Evolutionary conservation across 2,329 filamentous ascomycete genomes (phyloP).

Genomic region (Colletotrichum cuscutae): DNA sequence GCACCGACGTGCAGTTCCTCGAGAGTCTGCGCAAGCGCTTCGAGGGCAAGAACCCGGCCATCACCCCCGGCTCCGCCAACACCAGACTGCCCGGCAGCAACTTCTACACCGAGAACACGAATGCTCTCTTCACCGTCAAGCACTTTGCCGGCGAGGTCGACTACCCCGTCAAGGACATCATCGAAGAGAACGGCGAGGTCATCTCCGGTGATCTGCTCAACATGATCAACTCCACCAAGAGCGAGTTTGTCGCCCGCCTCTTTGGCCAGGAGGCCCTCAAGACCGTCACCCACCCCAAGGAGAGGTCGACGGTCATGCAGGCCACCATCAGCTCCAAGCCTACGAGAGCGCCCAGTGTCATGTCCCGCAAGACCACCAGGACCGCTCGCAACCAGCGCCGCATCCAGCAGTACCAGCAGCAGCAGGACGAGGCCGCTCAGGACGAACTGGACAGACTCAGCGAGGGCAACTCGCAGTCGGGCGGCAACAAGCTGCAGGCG

Average conservation of each 20-base stretch:
- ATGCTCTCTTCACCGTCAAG: slow-evolving; percentile 87
- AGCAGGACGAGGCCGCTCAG: slow-evolving; percentile 49
- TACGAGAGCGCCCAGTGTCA: slow-evolving; percentile 90
- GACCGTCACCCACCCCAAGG: slow-evolving; percentile 92
- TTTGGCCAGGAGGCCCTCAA: slow-evolving; percentile 97
- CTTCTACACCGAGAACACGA: slow-evolving; percentile 83
- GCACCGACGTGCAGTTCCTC: slow-evolving; percentile 88
- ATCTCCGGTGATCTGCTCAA: slow-evolving; percentile 97
- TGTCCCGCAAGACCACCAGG: slow-evolving; percentile 76
- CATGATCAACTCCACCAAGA: slow-evolving; percentile 88
- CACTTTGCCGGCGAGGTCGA: slow-evolving; percentile 98
- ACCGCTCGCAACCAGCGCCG: slow-evolving; percentile 41
- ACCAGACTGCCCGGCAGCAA: slow-evolving; percentile 87
- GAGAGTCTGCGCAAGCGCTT: slow-evolving; percentile 94
- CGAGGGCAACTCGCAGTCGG: slow-evolving; percentile 58
- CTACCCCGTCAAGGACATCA: slow-evolving; percentile 85
- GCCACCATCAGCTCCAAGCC: slow-evolving; percentile 97
- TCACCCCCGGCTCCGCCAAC: slow-evolving; percentile 79
- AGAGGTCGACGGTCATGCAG: slow-evolving; percentile 91
- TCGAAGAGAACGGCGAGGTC: slow-evolving; percentile 96
- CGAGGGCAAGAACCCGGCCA: slow-evolving; percentile 92
- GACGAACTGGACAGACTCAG: slow-evolving; percentile 61
- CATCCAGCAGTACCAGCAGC: slow-evolving; percentile 48
- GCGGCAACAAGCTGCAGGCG: slow-evolving; percentile 49
- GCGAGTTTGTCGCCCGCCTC: slow-evolving; percentile 86